Conservation (phyloP, 148 eudicot species). For the Persicaria tinctoria region DNA sequence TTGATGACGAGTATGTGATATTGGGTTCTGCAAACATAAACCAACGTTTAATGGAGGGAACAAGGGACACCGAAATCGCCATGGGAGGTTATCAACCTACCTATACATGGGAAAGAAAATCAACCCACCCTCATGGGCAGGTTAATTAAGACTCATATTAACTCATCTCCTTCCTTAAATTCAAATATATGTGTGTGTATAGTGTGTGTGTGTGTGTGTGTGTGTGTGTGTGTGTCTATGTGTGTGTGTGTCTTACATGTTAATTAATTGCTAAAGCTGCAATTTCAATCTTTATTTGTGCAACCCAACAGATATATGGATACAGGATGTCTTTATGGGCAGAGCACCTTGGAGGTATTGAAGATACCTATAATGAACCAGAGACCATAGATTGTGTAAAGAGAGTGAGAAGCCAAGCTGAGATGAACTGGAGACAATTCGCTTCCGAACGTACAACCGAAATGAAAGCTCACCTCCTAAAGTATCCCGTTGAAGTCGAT, state of each 20-base stretch:
- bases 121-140: slow-evolving; percentile 67
- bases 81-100: slow-evolving; percentile 98
- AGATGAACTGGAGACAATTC: slow-evolving; percentile 72
- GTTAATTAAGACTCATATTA: slow-evolving; percentile 21
- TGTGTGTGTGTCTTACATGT: too few relatives aligned
- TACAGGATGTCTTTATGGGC: slow-evolving; percentile 95
- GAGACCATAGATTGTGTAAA: slow-evolving; percentile 74
- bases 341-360: slow-evolving; percentile 73
- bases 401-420: slow-evolving; percentile 52
- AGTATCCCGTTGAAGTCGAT: slow-evolving; percentile 86
- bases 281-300: too few relatives aligned
- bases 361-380: slow-evolving; percentile 53
- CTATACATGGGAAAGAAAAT: slow-evolving; percentile 78
- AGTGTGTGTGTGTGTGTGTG: too few relatives aligned
- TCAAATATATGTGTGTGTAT: too few relatives aligned
- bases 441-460: slow-evolving; percentile 54
- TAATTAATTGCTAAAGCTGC: too few relatives aligned
- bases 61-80: slow-evolving; percentile 96
- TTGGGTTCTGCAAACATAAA: slow-evolving; percentile 95
- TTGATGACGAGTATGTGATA: slow-evolving; percentile 87
- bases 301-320: slow-evolving; percentile 44
- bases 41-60: slow-evolving; percentile 97
- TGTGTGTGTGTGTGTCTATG: too few relatives aligned
- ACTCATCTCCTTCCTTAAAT: not conserved
- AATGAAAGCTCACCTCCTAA: slow-evolving; percentile 74